Conservation (phyloP, 164 flowering plant species). For the Platanus orientalis region DNA sequence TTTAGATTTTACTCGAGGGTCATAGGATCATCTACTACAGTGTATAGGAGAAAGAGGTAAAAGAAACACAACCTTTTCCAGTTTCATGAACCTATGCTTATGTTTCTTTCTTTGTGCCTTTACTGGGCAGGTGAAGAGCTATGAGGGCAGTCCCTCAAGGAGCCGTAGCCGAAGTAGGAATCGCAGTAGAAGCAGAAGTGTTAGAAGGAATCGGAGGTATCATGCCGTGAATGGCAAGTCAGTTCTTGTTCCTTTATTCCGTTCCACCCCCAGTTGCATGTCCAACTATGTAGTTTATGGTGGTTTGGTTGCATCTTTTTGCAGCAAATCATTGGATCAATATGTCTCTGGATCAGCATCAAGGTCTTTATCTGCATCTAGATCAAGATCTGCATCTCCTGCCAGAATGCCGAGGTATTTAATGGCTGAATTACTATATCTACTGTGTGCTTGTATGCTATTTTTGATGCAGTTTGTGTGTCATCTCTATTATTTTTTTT, state of each 20-base stretch:
- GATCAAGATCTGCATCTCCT: conserved; percentile 54
- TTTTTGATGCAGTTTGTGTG: not conserved
- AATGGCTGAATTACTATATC: not conserved
- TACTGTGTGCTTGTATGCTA: not conserved
- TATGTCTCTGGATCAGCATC: conserved; percentile 56
- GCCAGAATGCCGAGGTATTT: conserved; percentile 45
- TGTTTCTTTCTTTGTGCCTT: not conserved
- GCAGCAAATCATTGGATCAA: conserved; percentile 56
- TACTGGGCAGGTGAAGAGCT: conserved; percentile 51
- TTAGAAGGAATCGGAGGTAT: conserved; percentile 28
- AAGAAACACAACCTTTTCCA: not conserved
- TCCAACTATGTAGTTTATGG: not conserved
- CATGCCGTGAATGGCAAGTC: not conserved
- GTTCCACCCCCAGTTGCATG: not conserved
- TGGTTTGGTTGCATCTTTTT: conserved; percentile 1
- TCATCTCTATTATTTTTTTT: no score
- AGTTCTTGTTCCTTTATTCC: not conserved
- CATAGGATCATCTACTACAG: no score
- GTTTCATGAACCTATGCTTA: not conserved
- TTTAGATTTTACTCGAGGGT: no score
- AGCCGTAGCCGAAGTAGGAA: conserved; percentile 39
- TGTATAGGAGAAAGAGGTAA: not conserved
- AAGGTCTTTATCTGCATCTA: conserved; percentile 19
- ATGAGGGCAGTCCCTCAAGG: conserved; percentile 61
- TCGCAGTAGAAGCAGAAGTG: conserved; percentile 30